Evolutionary conservation across 2,329 filamentous ascomycete genomes (phyloP).

Genomic region (Elsinoe necatrix): DNA sequence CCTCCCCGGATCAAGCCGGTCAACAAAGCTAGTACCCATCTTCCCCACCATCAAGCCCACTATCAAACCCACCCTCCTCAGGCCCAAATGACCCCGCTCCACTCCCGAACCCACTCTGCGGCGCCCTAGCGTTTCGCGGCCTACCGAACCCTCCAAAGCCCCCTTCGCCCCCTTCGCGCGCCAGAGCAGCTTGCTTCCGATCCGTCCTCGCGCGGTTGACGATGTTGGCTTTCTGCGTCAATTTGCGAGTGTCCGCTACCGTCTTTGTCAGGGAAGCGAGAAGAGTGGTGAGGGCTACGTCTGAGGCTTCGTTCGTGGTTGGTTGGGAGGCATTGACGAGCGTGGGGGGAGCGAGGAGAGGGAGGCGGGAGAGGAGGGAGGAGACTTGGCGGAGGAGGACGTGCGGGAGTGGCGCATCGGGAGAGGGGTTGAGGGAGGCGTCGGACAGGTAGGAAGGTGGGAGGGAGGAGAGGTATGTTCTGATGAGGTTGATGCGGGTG

Average conservation of each 20-base stretch:
- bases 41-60: constrained; percentile 10
- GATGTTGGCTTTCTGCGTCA: constrained; percentile 62
- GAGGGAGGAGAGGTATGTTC: constrained; percentile 64
- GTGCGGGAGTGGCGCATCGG: constrained; percentile 44
- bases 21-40: constrained; percentile 6
- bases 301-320: constrained; percentile 43
- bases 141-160: not conserved
- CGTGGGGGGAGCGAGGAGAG: constrained; percentile 71
- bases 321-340: constrained; percentile 55
- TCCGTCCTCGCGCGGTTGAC: constrained; percentile 34
- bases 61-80: constrained; percentile 12
- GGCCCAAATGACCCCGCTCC: not conserved
- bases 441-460: constrained; percentile 56
- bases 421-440: constrained; percentile 29
- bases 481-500: constrained; percentile 45
- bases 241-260: constrained; percentile 59
- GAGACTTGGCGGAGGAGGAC: constrained; percentile 80
- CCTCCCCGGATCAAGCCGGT: no score
- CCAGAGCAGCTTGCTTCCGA: not conserved
- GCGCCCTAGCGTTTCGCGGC: not conserved
- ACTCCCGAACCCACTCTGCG: not conserved
- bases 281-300: constrained; percentile 70
- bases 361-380: constrained; percentile 72
- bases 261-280: constrained; percentile 68
- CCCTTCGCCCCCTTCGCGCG: constrained; percentile 10